Evolutionary conservation across 73 alveolate species (phyloP), one percentile per base, ranked within the genome.

Genomic region (Halteria grandinella): DNA sequence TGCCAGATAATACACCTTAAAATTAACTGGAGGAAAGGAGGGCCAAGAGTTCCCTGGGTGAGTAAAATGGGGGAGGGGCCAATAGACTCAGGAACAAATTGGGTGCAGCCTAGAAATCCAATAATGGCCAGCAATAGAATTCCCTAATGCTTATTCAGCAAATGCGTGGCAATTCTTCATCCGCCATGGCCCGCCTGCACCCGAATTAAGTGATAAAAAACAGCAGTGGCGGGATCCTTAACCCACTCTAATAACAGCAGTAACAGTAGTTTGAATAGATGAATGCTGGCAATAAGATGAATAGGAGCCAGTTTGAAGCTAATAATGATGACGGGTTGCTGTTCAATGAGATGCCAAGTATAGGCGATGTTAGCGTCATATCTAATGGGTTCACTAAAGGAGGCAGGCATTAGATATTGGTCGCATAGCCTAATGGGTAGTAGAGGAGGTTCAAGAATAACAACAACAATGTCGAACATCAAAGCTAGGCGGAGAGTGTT

Each of bases 1-100:
- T 47, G 58, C 33, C 7, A 5, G 24, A 15, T 10, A 47, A 6
- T 23, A 7, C 33, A 7, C 4, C 58, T 5, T 15, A 15, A 6
- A 8, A 7, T 4, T 53, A 5, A 12, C 3, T 7, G 6, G 39
- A 21, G 44, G 60, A 64, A 29, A 18, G 79, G 34, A 20, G 79
- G 29, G 79, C 79, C 2, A 64, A 64, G 21, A 64, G 79, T 27
- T 64, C 79, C 3, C 41, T 64, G n/a, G 79, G 57, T 14, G 55
- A 41, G 18, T 43, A 64, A 5, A 36, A 11, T 5, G 11, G 11
- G 47, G 47, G 47, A 39, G 40, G 66, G 33, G 79, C 79, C 11
- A 64, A 57, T 3, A 23, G 79, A 4, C 48, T 39, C 3, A 20
- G 63, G 28, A 64, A 57, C 32, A 64, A 64, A 45, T 48, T 39